These are phyloP conservation scores for Hyaloperonospora brassicae DNA, from an alignment of 352 stramenopile species.

Conservation along the genomic window DNA sequence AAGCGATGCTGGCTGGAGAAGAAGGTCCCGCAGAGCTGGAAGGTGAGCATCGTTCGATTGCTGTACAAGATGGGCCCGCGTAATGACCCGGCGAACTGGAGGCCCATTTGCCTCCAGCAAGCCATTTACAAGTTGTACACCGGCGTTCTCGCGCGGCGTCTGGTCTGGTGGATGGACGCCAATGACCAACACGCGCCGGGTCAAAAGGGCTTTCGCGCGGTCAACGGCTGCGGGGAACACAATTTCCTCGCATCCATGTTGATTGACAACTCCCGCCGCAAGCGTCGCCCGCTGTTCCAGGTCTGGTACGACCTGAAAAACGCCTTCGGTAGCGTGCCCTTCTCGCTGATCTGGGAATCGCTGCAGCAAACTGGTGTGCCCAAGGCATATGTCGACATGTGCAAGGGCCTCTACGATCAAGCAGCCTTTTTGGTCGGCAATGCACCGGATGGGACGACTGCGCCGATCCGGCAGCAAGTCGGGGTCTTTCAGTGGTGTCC, in stretches of 20 bases:
- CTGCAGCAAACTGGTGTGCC: constrained; percentile 10
- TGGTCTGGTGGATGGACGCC: too few species aligned
- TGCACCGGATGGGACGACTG: constrained; percentile 10
- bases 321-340: constrained; percentile 20
- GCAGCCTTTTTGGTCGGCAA: constrained; percentile 15
- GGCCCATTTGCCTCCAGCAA: constrained; percentile 29
- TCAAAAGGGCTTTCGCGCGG: constrained; percentile 17
- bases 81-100: constrained; percentile 13
- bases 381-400: constrained; percentile 1
- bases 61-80: constrained; percentile 17
- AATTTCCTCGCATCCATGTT: constrained; percentile 21
- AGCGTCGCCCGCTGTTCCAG: constrained; percentile 6
- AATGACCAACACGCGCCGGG: background rate
- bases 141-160: background rate
- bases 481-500: constrained; percentile 22
- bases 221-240: constrained; percentile 28
- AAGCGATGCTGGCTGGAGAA: constrained; percentile 15
- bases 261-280: too few species aligned
- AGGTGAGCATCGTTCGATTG: constrained; percentile 13
- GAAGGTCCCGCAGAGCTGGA: constrained; percentile 14
- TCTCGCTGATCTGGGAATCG: constrained; percentile 11
- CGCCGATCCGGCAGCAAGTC: constrained; percentile 8
- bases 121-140: constrained; percentile 33
- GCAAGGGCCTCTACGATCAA: constrained; percentile 4
- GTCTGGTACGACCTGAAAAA: constrained; percentile 25